These are phyloP conservation scores for Penicillium ochrochloron DNA, from an alignment of 495 filamentous ascomycete species.

Conservation along the genomic window DNA sequence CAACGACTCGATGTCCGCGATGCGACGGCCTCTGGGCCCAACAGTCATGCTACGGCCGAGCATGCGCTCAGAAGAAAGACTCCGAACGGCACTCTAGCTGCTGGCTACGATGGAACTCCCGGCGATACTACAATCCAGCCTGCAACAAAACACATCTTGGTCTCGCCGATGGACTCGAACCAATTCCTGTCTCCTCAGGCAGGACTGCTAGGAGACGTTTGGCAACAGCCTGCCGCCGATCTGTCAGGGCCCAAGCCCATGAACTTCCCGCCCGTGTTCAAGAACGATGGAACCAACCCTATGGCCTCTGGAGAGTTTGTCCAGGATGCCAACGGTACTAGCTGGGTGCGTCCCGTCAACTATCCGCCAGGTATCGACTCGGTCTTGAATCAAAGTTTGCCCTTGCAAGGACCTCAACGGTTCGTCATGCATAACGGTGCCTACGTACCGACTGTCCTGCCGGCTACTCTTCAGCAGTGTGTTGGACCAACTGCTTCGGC, in stretches of 20 bases:
- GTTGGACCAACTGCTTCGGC: constrained; percentile 76
- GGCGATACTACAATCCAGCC: constrained; percentile 76
- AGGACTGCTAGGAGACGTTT: constrained; percentile 36
- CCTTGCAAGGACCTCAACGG: constrained; percentile 42
- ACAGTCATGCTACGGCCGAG: constrained; percentile 52
- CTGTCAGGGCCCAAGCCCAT: constrained; percentile 39
- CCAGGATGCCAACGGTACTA: constrained; percentile 42
- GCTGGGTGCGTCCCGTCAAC: constrained; percentile 52
- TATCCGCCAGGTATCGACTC: constrained; percentile 54
- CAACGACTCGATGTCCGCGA: constrained; percentile 44
- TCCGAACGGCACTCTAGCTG: constrained; percentile 88
- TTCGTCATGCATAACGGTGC: constrained; percentile 52
- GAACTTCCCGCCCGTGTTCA: constrained; percentile 52
- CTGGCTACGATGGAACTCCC: constrained; percentile 89
- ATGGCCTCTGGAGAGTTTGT: constrained; percentile 36
- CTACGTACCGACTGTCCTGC: constrained; percentile 69
- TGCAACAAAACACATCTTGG: constrained; percentile 85
- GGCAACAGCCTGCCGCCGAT: constrained; percentile 37
- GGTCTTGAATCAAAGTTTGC: constrained; percentile 53
- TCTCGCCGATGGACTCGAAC: constrained; percentile 59
- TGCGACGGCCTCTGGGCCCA: constrained; percentile 28
- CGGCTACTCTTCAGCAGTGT: constrained; percentile 71
- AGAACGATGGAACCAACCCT: constrained; percentile 38
- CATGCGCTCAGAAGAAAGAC: constrained; percentile 91
- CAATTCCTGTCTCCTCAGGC: constrained; percentile 39